These are phyloP conservation scores for Hygrophorus russula DNA, from an alignment of 768 basidiomycete genomes.

Conservation along the genomic window DNA sequence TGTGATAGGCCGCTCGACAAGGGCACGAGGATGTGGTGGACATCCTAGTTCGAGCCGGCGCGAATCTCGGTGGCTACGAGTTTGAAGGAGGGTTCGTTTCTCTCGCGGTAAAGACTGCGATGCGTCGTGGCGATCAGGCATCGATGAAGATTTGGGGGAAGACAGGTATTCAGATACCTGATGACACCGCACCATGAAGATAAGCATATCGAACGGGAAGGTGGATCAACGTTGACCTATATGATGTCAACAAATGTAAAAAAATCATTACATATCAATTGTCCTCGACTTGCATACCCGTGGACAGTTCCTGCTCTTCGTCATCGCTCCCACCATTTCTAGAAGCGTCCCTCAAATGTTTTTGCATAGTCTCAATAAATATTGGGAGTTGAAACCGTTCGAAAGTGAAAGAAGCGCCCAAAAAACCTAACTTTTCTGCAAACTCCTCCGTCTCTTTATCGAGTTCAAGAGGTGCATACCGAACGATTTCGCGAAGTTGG, in stretches of 20 bases:
- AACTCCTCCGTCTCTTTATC: slow-evolving; percentile 51
- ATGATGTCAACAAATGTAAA: background rate
- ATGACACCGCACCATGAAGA: background rate
- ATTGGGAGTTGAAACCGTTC: slow-evolving; percentile 51
- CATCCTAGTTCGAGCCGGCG: slow-evolving; percentile 60
- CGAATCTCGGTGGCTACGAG: slow-evolving; percentile 60
- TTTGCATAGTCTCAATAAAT: slow-evolving; percentile 53
- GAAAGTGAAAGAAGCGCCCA: slow-evolving; percentile 59
- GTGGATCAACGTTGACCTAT: slow-evolving; percentile 6
- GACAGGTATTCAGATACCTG: slow-evolving; percentile 27
- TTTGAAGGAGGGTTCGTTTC: slow-evolving; percentile 52
- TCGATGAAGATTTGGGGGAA: slow-evolving; percentile 45
- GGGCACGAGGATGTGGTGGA: slow-evolving; percentile 52
- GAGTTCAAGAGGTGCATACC: slow-evolving; percentile 53
- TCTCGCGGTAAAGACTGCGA: slow-evolving; percentile 28
- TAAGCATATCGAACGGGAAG: background rate
- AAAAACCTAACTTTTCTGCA: slow-evolving; percentile 47
- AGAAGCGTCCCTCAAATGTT: slow-evolving; percentile 21
- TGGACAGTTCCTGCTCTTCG: slow-evolving; percentile 13
- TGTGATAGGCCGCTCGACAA: slow-evolving; percentile 59
- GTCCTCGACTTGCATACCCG: slow-evolving; percentile 14
- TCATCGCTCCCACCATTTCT: slow-evolving; percentile 20
- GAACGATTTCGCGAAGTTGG: slow-evolving; percentile 36
- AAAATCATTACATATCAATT: slow-evolving; percentile 1
- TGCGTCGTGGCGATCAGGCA: slow-evolving; percentile 28